A percentile compares a stretch with the other conserved stretches of the same genome.
Evolutionary conservation across 805 yeast genomes (phyloP).

Genomic region (Huiozyma naganishii): DNA sequence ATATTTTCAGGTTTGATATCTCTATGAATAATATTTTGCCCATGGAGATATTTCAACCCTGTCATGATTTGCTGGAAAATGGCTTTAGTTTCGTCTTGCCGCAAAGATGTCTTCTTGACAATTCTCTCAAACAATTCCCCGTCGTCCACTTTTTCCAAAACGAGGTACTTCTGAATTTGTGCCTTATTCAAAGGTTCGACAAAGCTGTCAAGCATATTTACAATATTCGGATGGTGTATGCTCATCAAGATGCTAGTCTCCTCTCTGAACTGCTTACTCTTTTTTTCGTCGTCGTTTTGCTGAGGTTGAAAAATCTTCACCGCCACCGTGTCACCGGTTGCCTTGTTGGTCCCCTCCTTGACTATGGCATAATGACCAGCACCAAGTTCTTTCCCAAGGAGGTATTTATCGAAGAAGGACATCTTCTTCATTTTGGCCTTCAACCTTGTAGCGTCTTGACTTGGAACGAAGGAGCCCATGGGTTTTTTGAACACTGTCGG

Average conservation of each 20-base stretch:
- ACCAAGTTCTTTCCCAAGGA: slow-evolving; percentile 49
- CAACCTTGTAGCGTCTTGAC: slow-evolving; percentile 14
- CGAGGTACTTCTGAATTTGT: slow-evolving; percentile 42
- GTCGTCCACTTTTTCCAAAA: slow-evolving; percentile 60
- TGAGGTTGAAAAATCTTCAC: slow-evolving; percentile 64
- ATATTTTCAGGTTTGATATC: slow-evolving; percentile 76
- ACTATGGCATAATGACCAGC: slow-evolving; percentile 79
- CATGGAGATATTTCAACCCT: slow-evolving; percentile 60
- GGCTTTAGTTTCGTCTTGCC: slow-evolving; percentile 52
- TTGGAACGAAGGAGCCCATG: slow-evolving; percentile 12
- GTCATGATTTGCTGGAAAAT: slow-evolving; percentile 53
- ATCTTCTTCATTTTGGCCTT: slow-evolving; percentile 10
- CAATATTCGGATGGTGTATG: slow-evolving; percentile 61
- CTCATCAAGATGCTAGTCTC: slow-evolving; percentile 57
- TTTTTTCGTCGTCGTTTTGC: slow-evolving; percentile 31
- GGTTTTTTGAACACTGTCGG: slow-evolving; percentile 23
- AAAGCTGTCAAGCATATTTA: slow-evolving; percentile 48
- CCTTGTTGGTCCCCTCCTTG: slow-evolving; percentile 50
- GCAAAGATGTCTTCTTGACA: slow-evolving; percentile 48
- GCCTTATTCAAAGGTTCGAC: slow-evolving; percentile 42
- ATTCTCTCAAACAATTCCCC: slow-evolving; percentile 71
- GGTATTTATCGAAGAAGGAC: slow-evolving; percentile 45
- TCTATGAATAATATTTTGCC: slow-evolving; percentile 59
- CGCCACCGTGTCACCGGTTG: slow-evolving; percentile 53
- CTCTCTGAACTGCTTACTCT: slow-evolving; percentile 40